Conservation (phyloP, 345 rosid genomes). For the Citrus hindsii region DNA sequence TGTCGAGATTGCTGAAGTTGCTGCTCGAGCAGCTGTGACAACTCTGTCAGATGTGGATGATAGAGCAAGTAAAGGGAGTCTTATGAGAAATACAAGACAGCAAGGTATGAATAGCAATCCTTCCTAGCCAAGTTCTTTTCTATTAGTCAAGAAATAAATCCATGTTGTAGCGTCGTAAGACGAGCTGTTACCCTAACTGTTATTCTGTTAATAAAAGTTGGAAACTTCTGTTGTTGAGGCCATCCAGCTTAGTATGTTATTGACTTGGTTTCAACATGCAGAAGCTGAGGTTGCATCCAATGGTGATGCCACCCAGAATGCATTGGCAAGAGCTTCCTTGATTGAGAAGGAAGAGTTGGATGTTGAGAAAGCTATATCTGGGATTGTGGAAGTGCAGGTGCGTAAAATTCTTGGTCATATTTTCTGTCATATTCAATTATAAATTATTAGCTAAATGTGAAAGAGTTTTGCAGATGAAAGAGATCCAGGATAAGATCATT, state of each 20-base stretch:
- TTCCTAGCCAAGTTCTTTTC: not conserved
- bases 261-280: conserved; percentile 24
- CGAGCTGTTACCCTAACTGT: not conserved
- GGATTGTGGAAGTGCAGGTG: conserved; percentile 65
- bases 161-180: not conserved
- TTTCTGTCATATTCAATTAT: not conserved
- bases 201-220: not conserved
- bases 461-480: conserved; percentile 57
- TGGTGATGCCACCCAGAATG: conserved; percentile 34
- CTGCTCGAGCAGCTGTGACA: conserved; percentile 72
- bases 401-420: conserved; percentile 10
- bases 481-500: conserved; percentile 57
- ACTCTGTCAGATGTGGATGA: conserved; percentile 45
- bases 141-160: not conserved
- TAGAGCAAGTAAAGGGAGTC: conserved; percentile 28
- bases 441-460: conserved; percentile 1
- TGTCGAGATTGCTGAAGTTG: conserved; percentile 70
- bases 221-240: conserved; percentile 6
- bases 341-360: conserved; percentile 68
- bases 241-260: not conserved
- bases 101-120: conserved; percentile 32
- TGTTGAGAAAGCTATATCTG: conserved; percentile 55
- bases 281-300: conserved; percentile 35
- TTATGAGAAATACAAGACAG: conserved; percentile 25
- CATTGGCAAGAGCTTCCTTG: conserved; percentile 36